A percentile compares a stretch with the other conserved stretches of the same genome.
phyloP scores from a whole-genome alignment of 768 basidiomycete genomes.

The Strobilomyces echinocephalus region DNA sequence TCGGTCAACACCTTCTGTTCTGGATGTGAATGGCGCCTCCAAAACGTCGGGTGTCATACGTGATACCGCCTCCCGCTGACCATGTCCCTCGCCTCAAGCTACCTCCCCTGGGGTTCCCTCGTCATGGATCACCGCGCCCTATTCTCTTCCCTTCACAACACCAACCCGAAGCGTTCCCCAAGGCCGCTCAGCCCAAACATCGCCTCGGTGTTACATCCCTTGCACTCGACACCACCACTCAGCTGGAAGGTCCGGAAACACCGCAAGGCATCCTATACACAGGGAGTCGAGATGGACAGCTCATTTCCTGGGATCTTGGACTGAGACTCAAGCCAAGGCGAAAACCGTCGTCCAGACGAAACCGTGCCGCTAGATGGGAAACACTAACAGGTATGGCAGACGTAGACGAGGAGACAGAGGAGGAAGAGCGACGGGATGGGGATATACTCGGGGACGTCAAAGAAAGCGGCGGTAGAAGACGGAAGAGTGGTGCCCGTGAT shows the following conservation, averaged over 20 bases:
- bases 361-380: conserved; percentile 58
- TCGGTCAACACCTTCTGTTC: neutral
- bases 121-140: conserved; percentile 67
- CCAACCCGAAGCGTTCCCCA: conserved; percentile 16
- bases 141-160: conserved; percentile 47
- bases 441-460: conserved; percentile 74
- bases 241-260: conserved; percentile 53
- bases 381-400: conserved; percentile 81
- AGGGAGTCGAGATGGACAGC: conserved; percentile 82
- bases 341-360: conserved; percentile 18
- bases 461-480: conserved; percentile 32
- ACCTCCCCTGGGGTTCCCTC: conserved; percentile 58
- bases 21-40: conserved; percentile 40
- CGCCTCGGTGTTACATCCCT: conserved; percentile 81
- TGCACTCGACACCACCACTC: conserved; percentile 82
- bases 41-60: conserved; percentile 78
- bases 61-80: conserved; percentile 69
- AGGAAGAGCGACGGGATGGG: conserved; percentile 68
- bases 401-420: conserved; percentile 62
- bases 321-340: conserved; percentile 52
- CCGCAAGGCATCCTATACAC: conserved; percentile 90
- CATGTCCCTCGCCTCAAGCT: conserved; percentile 63
- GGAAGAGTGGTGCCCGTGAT: conserved; percentile 26
- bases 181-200: conserved; percentile 63
- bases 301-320: conserved; percentile 84